A percentile compares a stretch with the other conserved stretches of the same genome.
Conservation (phyloP, 179 eudicot genomes). For the Patellifolia procumbens region DNA sequence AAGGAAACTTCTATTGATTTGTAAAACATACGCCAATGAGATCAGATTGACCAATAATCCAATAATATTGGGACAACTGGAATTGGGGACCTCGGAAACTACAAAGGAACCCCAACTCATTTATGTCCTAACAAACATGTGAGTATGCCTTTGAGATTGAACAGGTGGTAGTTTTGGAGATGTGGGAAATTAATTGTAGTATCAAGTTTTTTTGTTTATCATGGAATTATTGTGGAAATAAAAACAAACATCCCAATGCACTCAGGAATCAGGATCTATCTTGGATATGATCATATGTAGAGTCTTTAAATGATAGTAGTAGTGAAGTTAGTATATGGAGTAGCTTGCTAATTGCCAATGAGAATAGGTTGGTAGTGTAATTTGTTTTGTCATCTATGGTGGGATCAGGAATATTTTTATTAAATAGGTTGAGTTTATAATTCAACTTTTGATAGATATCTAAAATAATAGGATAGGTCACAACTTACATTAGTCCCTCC, state of each 20-base stretch:
- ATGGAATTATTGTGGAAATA: not conserved
- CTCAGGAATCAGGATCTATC: slow-evolving; percentile 11
- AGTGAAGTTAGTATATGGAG: not conserved
- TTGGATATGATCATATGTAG: slow-evolving; percentile 2
- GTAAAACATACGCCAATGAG: slow-evolving; percentile 16
- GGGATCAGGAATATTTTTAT: too few species aligned
- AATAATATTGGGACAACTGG: slow-evolving; percentile 36
- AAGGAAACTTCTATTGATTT: slow-evolving; percentile 5
- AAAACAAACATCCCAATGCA: slow-evolving; percentile 17
- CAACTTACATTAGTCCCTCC: too few species aligned
- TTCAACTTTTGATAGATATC: too few species aligned
- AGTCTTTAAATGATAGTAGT: not conserved
- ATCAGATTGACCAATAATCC: slow-evolving; percentile 24
- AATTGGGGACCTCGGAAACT: slow-evolving; percentile 41
- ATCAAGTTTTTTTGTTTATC: not conserved
- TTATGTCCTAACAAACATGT: slow-evolving; percentile 35
- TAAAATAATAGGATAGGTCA: too few species aligned
- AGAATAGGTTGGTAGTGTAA: too few species aligned
- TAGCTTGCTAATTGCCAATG: not conserved
- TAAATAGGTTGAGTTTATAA: too few species aligned
- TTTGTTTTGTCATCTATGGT: too few species aligned
- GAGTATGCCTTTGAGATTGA: slow-evolving; percentile 29
- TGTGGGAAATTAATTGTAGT: slow-evolving; percentile 15
- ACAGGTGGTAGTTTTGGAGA: slow-evolving; percentile 25
- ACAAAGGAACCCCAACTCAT: slow-evolving; percentile 18